phyloP scores from a whole-genome alignment of 2,329 filamentous ascomycete species.

The Metarhizium anisopliae region DNA sequence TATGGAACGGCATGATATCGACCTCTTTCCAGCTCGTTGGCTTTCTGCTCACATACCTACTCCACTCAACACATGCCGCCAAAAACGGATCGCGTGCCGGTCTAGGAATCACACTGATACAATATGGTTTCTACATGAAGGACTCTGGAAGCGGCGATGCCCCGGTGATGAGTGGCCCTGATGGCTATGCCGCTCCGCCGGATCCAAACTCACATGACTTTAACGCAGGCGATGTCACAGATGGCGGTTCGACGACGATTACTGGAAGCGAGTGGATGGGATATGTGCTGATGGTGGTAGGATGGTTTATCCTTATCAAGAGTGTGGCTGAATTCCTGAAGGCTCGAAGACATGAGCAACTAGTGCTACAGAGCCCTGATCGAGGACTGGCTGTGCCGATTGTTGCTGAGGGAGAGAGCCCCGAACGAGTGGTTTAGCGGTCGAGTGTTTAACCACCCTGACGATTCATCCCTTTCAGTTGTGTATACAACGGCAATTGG shows the following conservation, averaged over 20 bases:
- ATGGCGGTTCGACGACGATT: conserved; percentile 44
- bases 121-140: conserved; percentile 96
- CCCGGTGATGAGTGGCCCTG: conserved; percentile 38
- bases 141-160: conserved; percentile 38
- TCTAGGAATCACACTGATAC: conserved; percentile 87
- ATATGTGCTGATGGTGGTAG: conserved; percentile 90
- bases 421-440: conserved; percentile 63
- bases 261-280: conserved; percentile 78
- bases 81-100: conserved; percentile 95
- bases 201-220: conserved; percentile 91
- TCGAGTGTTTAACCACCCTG: neutral
- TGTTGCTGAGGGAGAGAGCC: conserved; percentile 74
- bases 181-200: conserved; percentile 59
- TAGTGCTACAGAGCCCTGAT: conserved; percentile 88
- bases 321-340: conserved; percentile 85
- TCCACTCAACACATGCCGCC: conserved; percentile 95
- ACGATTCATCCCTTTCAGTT: neutral
- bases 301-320: conserved; percentile 95
- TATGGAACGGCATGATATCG: conserved; percentile 94
- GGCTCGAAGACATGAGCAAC: conserved; percentile 81
- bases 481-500: neutral
- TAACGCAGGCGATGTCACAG: conserved; percentile 59
- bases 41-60: conserved; percentile 93
- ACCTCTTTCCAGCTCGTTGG: conserved; percentile 96
- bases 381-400: conserved; percentile 76